Conservation (phyloP, 345 rosid species). For the Citrus reticulata region DNA sequence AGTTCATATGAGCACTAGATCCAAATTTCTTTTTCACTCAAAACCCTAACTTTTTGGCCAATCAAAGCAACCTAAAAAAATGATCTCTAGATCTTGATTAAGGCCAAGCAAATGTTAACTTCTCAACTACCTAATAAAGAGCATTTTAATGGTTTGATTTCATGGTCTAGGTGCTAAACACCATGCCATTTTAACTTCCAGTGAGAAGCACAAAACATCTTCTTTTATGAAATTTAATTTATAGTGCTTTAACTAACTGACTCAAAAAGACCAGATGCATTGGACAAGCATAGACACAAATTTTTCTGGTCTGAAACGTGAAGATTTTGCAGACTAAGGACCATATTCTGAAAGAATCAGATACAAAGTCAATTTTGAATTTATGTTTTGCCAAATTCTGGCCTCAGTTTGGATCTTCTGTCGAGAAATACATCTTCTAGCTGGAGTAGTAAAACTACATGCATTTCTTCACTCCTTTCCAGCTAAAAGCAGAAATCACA, state of each 20-base stretch:
- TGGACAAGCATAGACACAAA: neutral
- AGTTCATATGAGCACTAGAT: too few relatives aligned
- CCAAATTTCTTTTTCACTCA: too few relatives aligned
- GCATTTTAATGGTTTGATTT: neutral
- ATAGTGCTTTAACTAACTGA: too few relatives aligned
- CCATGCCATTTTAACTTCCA: neutral
- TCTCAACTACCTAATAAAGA: neutral
- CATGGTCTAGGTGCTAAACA: neutral
- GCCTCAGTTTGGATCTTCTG: neutral
- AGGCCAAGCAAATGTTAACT: too few relatives aligned
- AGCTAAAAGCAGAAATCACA: neutral
- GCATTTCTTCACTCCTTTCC: neutral
- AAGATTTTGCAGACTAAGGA: neutral
- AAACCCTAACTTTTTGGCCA: neutral
- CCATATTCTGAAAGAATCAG: neutral
- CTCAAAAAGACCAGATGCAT: neutral
- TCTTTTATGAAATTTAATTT: neutral
- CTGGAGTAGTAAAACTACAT: too few relatives aligned
- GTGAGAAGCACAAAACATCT: neutral
- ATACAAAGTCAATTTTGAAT: neutral
- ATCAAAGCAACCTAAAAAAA: too few relatives aligned
- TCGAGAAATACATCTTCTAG: too few relatives aligned
- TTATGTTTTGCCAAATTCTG: neutral
- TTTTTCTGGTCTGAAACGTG: neutral
- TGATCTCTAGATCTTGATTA: too few relatives aligned